Evolutionary conservation across 2,329 filamentous ascomycete genomes (phyloP), one percentile per base, ranked within the genome.

Genomic region (Ascochyta pisi): DNA sequence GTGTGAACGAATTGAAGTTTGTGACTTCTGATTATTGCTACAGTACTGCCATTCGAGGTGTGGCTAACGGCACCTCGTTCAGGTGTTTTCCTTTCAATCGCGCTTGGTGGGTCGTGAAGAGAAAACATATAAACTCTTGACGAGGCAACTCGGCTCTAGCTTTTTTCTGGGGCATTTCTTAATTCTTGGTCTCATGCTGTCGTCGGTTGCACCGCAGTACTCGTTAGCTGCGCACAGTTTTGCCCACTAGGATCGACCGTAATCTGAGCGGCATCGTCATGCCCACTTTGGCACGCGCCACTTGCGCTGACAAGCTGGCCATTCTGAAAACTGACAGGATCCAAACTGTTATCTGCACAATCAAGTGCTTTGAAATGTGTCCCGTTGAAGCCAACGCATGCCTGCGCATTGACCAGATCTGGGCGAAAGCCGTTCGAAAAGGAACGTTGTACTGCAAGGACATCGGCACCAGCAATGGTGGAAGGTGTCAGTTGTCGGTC

Each of bases 401-500:
- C 76, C 40, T 75, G 60, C 41, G 70, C 67, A 47, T 60, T 68
- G 6, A 77, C 75, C 7, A 79, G 70, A 58, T 79, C 76, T 8
- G 70, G 65, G 0, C 76, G 69, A 64, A 78, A 78, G 23, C 65
- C 76, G n/a, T 68, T 67, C 19, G 64, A 68, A 60, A 78, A 78
- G 7, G 66, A 58, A 29, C 75, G 71, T 62, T 79, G 76, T 6
- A 79, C 73, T 9, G 72, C 63, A 16, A 79, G 69, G 3, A 76
- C 73, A 29, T 68, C 49, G 24, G 62, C 57, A 26, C 73, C 71
- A 35, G 68, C 62, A 23, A 74, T 47, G 7, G 70, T 77, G 7
- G 72, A 69, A 12, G 76, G 75, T 3, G 73, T 77, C 3, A 79
- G 64, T 63, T 79, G 74, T n/a, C 77, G 71, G 62, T 79, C 76